Conservation (phyloP, 192 early-diverging fungal species). For the Coemansia sp. region DNA sequence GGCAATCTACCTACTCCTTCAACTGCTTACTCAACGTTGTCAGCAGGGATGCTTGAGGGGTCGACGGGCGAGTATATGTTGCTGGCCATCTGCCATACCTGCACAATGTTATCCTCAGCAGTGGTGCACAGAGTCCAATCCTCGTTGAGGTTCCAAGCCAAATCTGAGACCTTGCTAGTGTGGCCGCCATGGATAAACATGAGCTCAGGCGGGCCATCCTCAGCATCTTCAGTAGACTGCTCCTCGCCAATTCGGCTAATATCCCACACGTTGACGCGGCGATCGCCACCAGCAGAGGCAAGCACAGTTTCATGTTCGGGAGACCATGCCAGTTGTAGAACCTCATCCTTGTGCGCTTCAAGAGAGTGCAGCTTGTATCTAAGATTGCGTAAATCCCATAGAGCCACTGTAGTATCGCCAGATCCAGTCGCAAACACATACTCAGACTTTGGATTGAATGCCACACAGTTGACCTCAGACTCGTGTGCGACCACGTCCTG, state of each 20-base stretch:
- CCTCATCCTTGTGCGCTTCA: slow-evolving; percentile 86
- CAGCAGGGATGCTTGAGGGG: slow-evolving; percentile 30
- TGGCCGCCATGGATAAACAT: slow-evolving; percentile 99
- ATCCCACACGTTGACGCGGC: slow-evolving; percentile 94
- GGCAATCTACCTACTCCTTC: neutral
- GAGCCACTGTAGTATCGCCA: slow-evolving; percentile 86
- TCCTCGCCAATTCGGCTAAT: slow-evolving; percentile 91
- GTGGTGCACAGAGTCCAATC: slow-evolving; percentile 93
- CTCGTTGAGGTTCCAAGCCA: slow-evolving; percentile 91
- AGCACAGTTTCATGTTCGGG: slow-evolving; percentile 90
- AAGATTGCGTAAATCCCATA: slow-evolving; percentile 97
- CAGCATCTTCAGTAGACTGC: slow-evolving; percentile 92
- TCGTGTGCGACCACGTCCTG: slow-evolving; percentile 80
- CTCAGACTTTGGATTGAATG: slow-evolving; percentile 90
- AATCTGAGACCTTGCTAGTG: slow-evolving; percentile 93
- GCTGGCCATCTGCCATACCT: slow-evolving; percentile 97
- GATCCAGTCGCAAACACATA: slow-evolving; percentile 91
- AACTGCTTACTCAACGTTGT: slow-evolving; percentile 25
- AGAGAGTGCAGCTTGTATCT: slow-evolving; percentile 82
- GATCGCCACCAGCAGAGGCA: slow-evolving; percentile 86
- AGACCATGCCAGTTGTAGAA: slow-evolving; percentile 91
- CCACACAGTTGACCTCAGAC: slow-evolving; percentile 92
- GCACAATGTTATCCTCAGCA: slow-evolving; percentile 96
- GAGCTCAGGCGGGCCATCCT: slow-evolving; percentile 95
- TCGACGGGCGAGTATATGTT: slow-evolving; percentile 54